A percentile compares a stretch with the other conserved stretches of the same genome.
phyloP scores from a whole-genome alignment of 2,329 filamentous ascomycete species.

The Pseudogymnoascus pannorum region DNA sequence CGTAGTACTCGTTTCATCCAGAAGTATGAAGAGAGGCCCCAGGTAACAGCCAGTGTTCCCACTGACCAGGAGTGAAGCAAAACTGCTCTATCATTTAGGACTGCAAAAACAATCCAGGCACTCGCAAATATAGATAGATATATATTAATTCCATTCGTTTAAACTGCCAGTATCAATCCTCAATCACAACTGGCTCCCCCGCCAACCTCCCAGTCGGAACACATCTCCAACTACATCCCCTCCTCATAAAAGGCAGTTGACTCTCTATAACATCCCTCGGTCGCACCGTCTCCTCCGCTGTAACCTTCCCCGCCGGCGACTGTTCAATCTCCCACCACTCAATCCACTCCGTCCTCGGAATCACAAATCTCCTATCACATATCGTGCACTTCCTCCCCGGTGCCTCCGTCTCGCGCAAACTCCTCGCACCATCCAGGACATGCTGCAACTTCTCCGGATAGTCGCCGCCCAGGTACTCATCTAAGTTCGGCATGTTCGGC shows the following conservation, averaged over 20 bases:
- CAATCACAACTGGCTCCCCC: neutral
- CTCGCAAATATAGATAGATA: neutral
- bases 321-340: conserved; percentile 49
- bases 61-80: neutral
- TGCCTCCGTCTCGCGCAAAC: conserved; percentile 36
- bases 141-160: neutral
- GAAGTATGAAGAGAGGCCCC: neutral
- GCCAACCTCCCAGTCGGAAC: conserved; percentile 15
- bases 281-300: conserved; percentile 21
- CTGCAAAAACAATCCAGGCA: neutral
- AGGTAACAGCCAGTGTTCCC: neutral
- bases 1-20: neutral
- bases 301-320: conserved; percentile 12
- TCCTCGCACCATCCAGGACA: conserved; percentile 16
- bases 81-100: neutral
- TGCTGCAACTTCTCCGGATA: conserved; percentile 19
- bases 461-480: conserved; percentile 18
- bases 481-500: conserved; percentile 20
- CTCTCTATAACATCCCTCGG: conserved; percentile 27
- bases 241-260: conserved; percentile 29
- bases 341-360: conserved; percentile 51
- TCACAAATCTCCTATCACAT: conserved; percentile 42
- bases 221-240: conserved; percentile 30
- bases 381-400: conserved; percentile 46
- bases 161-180: neutral